Base-by-base conservation (phyloP, 495 filamentous ascomycete genomes). In the Hyaloscypha finlandica region DNA sequence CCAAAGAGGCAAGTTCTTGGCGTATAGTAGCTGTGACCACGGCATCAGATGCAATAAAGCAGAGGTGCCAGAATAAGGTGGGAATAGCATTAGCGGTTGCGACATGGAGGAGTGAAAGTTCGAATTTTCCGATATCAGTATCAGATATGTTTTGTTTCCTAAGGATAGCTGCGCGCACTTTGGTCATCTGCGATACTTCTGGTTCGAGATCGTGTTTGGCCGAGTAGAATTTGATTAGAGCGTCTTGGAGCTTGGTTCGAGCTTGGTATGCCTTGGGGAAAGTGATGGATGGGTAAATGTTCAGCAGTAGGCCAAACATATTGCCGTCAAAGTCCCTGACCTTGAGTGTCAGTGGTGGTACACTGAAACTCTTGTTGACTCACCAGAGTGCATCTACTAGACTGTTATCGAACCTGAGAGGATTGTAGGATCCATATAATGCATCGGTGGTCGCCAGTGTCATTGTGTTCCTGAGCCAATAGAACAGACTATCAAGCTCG, bases 391-490 rank as follows among this genome's bases (percentile, higher is more conserved):
- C 56, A 56, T 35, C 56, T 14, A 32, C 32, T 16, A 35, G 30
- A 37, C n/a, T 59, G 12, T 6, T 29, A n/a, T 59, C n/a, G 6
- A 8, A 8, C 9, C n/a, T 35, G 9, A 59, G 8, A 16, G 56
- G 56, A 19, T 67, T 61, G 14, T 61, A 58, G 29, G 65, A 67
- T 29, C 65, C 65, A 37, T 14, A 59, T 4, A 59, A 29, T 4
- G 56, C 11, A 37, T 59, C n/a, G 11, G 30, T 16, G 8, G 56
- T 59, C 6, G 56, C 56, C 16, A 37, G 19, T 6, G 56, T 59
- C 33, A 67, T 35, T 11, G 33, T 45, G 11, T 39, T 14, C 48
- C 65, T 37, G 6, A 67, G 31, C 65, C 65, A 67, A 31, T 56
- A 30, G n/a, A 30, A 67, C 30, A 67, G 30, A 56, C 59, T 57